These are phyloP conservation scores for Colletotrichum chlorophyti DNA, from an alignment of 2,329 filamentous ascomycete species.

Conservation along the genomic window DNA sequence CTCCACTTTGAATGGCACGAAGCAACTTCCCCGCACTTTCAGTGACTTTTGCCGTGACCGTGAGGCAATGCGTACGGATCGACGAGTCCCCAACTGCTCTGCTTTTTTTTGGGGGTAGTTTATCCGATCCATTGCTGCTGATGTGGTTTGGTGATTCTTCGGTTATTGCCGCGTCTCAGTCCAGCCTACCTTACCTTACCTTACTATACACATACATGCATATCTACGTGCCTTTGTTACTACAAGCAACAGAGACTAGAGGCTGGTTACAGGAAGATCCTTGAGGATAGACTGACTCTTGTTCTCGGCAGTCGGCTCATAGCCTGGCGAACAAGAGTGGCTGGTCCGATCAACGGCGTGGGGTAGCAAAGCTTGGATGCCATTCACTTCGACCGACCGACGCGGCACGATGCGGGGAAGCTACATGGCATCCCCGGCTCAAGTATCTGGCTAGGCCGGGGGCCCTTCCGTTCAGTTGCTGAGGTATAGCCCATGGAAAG, in stretches of 20 bases:
- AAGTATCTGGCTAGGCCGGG: constrained; percentile 3
- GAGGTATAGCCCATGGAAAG: neutral
- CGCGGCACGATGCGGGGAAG: constrained; percentile 17
- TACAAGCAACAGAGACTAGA: neutral
- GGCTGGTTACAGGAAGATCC: too few relatives aligned
- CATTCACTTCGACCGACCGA: constrained; percentile 1
- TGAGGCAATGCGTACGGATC: neutral
- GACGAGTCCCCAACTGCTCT: constrained; percentile 1
- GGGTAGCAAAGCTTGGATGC: constrained; percentile 3
- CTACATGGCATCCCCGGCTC: too few relatives aligned
- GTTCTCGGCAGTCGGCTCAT: neutral
- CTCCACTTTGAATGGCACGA: constrained; percentile 23
- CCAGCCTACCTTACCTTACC: too few relatives aligned
- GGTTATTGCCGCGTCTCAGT: too few relatives aligned
- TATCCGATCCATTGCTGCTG: neutral
- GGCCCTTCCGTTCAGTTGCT: neutral
- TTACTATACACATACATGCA: too few relatives aligned
- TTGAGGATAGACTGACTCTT: too few relatives aligned
- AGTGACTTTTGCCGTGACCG: constrained; percentile 12
- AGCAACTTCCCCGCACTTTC: constrained; percentile 21
- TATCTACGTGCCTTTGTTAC: too few relatives aligned
- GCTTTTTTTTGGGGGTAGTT: constrained; percentile 13
- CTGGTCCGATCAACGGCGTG: neutral
- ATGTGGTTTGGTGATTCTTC: too few relatives aligned
- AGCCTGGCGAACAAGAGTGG: neutral